Percentiles rank a stretch among this genome's conserved stretches.
Evolutionary conservation across 2,329 filamentous ascomycete species (phyloP).

Genomic region (Epichloe brachyelytri): DNA sequence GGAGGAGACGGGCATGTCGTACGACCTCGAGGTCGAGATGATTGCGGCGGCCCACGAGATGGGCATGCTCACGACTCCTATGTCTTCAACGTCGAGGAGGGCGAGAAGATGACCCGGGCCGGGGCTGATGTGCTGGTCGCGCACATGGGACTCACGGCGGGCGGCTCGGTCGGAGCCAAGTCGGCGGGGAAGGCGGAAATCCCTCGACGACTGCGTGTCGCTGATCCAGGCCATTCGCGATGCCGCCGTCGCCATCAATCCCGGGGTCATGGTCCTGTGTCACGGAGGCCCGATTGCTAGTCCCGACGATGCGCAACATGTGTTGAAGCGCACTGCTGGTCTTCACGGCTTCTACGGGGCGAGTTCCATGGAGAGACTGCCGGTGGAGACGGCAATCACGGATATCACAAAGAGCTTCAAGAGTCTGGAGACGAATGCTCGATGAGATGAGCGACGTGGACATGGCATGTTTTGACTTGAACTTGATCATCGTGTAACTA

Average conservation of each 20-base stretch:
- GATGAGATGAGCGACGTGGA: too few relatives aligned
- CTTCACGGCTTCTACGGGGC: conserved; percentile 61
- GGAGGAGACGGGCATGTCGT: conserved; percentile 62
- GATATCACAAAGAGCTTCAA: conserved; percentile 20
- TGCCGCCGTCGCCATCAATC: conserved; percentile 40
- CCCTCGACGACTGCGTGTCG: conserved; percentile 49
- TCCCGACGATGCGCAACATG: conserved; percentile 49
- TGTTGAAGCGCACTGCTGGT: conserved; percentile 45
- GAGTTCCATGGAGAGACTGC: conserved; percentile 55
- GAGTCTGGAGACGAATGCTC: background rate
- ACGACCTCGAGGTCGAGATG: conserved; percentile 53
- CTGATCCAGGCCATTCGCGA: conserved; percentile 52
- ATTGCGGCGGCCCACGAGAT: conserved; percentile 44
- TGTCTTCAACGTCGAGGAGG: conserved; percentile 52
- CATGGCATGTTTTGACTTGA: too few relatives aligned
- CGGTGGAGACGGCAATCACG: conserved; percentile 52
- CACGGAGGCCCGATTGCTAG: conserved; percentile 57
- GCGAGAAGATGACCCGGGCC: conserved; percentile 46
- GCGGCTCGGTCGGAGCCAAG: conserved; percentile 50
- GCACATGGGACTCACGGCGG: conserved; percentile 55
- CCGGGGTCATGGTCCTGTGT: conserved; percentile 45
- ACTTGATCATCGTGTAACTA: too few relatives aligned
- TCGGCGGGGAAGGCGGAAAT: conserved; percentile 48
- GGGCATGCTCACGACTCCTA: conserved; percentile 55
- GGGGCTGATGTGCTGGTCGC: conserved; percentile 57